Percentiles rank a stretch among this genome's conserved stretches.
These are phyloP conservation scores for Hypoxylon rubiginosum DNA, from an alignment of 2,329 filamentous ascomycete species.

Conservation along the genomic window DNA sequence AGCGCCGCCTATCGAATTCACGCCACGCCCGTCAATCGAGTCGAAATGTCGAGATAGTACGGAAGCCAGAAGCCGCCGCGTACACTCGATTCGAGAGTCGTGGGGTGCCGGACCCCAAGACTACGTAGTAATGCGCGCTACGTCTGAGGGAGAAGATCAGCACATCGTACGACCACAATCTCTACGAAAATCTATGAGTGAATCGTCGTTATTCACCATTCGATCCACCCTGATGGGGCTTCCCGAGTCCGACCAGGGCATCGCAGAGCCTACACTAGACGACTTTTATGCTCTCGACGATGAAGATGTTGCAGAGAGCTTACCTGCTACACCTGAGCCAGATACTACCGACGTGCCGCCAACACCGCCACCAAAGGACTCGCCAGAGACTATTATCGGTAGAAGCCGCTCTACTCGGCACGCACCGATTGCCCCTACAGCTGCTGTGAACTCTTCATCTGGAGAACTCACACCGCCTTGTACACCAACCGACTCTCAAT, in stretches of 20 bases:
- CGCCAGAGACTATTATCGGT: conserved; percentile 32
- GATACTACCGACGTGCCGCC: conserved; percentile 45
- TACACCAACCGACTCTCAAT: conserved; percentile 49
- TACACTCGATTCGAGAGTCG: conserved; percentile 42
- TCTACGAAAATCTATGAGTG: conserved; percentile 47
- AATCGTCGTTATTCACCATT: conserved; percentile 36
- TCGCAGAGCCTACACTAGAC: conserved; percentile 65
- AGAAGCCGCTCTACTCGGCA: conserved; percentile 35
- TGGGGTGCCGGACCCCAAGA: conserved; percentile 46
- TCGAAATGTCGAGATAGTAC: conserved; percentile 6
- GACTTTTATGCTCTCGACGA: conserved; percentile 69
- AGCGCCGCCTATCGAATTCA: conserved; percentile 30
- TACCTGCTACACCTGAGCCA: conserved; percentile 38
- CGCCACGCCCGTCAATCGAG: conserved; percentile 23
- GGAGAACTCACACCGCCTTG: conserved; percentile 48
- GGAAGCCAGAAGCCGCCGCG: conserved; percentile 5
- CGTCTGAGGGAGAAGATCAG: conserved; percentile 13
- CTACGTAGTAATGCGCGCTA: conserved; percentile 14
- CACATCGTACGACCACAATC: conserved; percentile 33
- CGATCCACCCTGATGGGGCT: conserved; percentile 44
- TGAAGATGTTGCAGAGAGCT: conserved; percentile 68
- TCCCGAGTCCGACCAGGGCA: conserved; percentile 52
- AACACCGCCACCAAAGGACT: conserved; percentile 47
- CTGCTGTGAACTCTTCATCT: conserved; percentile 29
- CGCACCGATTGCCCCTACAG: conserved; percentile 26